phyloP scores from a whole-genome alignment of 2,329 filamentous ascomycete species.

The Trichoderma breve region DNA sequence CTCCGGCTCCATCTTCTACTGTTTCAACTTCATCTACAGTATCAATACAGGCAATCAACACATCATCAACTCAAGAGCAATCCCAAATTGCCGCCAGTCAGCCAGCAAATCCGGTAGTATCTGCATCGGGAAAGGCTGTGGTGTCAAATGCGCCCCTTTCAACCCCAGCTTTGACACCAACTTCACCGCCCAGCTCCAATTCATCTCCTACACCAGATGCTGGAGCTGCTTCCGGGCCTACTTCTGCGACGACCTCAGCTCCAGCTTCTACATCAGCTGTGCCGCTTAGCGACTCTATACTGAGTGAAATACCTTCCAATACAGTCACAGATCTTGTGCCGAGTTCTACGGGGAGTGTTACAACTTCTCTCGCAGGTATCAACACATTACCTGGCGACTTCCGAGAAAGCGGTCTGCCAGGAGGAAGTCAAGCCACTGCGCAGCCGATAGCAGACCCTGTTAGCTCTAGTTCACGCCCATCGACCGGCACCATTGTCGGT shows the following conservation, averaged over 20 bases:
- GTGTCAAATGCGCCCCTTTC: neutral
- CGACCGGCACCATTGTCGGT: slow-evolving; percentile 45
- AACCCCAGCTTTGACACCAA: neutral
- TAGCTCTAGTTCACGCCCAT: slow-evolving; percentile 12
- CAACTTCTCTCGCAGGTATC: neutral
- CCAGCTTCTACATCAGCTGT: neutral
- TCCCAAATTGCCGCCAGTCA: neutral
- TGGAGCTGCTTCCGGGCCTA: neutral
- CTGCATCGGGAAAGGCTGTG: neutral
- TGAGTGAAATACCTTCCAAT: neutral
- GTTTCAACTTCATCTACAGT: neutral
- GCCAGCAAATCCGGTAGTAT: neutral
- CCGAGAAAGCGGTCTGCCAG: neutral
- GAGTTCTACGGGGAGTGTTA: neutral
- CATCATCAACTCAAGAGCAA: neutral
- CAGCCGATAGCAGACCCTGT: neutral
- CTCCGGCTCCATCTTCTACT: neutral
- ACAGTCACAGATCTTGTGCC: neutral
- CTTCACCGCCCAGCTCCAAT: neutral
- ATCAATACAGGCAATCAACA: neutral
- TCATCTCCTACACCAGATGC: neutral
- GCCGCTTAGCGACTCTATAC: neutral
- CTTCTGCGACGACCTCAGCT: neutral
- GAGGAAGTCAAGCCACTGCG: neutral
- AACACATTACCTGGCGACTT: neutral